Evolutionary conservation across 257 asterid species (phyloP), one percentile per base, ranked within the genome.

Genomic region (Solanum clarkiae): DNA sequence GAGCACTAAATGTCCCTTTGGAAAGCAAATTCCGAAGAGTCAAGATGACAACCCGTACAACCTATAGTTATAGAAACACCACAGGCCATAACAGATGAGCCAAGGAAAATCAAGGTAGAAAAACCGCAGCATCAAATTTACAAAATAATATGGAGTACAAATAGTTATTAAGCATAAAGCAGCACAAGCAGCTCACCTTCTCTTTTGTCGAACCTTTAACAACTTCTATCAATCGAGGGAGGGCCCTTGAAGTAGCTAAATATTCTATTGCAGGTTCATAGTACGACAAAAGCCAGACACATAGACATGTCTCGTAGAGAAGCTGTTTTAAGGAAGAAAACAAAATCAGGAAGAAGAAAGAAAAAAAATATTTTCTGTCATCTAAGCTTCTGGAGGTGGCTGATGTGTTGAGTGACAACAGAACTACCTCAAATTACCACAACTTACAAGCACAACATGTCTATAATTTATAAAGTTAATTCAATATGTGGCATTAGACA

Each of bases 151-250:
- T 80, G 81, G 47, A 69, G 9, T 29, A 45, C 16, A 53, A 24
- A 68, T 7, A 49, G 69, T 14, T 49, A 68, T 68, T 13, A 24
- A 18, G 56, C 29, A 51, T 12, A 72, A 47, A 68, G 47, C 81
- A 51, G 68, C 47, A 22, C 11, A 44, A 59, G 85, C 12, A 51
- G 69, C 89, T 86, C 87, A 94, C 99, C 88, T 95, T 95, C 88
- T 95, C 99, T 91, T 95, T 95, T 36, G 98, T 94, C 84, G 99
- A 93, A 82, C 97, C 95, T 91, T 93, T 95, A 65, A 94, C 96
- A 86, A 95, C 98, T 15, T 95, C 97, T 81, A 94, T 89, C 89
- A 95, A 87, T 68, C 90, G 92, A 47, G 93, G 94, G 86, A 94
- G 85, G 88, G 89, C 89, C 90, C 95, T 90, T 49, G 97, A 89